Evolutionary conservation across 202 grass and related monocot genomes (phyloP), one percentile per base, ranked within the genome.

Genomic region (Schoenoplectus triqueter): DNA sequence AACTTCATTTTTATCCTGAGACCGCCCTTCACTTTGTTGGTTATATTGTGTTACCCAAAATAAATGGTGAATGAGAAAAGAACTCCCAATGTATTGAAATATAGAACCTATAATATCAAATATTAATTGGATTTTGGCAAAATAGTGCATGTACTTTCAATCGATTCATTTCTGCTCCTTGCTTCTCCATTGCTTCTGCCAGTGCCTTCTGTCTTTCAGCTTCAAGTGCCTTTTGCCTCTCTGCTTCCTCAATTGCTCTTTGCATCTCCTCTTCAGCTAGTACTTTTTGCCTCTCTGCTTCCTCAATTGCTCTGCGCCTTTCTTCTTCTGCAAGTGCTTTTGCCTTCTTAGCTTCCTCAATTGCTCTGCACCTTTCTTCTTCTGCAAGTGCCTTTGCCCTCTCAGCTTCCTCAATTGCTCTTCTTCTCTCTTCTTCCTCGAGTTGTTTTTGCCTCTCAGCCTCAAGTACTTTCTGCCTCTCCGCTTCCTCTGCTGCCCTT

Each of bases 301-400:
- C 49, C 80, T 66, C 63, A 46, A 82, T 68, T 69, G 48, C 66
- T 68, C 19, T 68, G 2, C 7, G 20, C 50, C 1, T 83, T 4
- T 66, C 80, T 68, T 83, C 66, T 83, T 83, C 51, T 0, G 20
- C 80, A 17, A 40, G 66, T 68, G 31, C 74, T 3, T 57, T 78
- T 59, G 59, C 52, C 22, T 22, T 78, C 74, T 78, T 54, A 2
- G 54, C 74, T 44, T 78, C 54, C 66, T 83, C 66, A 18, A 78
- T 78, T 18, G 54, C 63, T 68, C 21, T 82, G 19, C 14, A 20
- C 11, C 2, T 83, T 39, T 69, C 93, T 87, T 99, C 93, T 88
- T 92, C 82, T 62, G 88, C 86, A 70, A 92, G 90, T 75, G 89
- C 91, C 77, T 93, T 91, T 82, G 42, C 54, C 54, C 54, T 78